phyloP scores from a whole-genome alignment of 2,329 filamentous ascomycete genomes.

The Trichoderma citrinoviride region DNA sequence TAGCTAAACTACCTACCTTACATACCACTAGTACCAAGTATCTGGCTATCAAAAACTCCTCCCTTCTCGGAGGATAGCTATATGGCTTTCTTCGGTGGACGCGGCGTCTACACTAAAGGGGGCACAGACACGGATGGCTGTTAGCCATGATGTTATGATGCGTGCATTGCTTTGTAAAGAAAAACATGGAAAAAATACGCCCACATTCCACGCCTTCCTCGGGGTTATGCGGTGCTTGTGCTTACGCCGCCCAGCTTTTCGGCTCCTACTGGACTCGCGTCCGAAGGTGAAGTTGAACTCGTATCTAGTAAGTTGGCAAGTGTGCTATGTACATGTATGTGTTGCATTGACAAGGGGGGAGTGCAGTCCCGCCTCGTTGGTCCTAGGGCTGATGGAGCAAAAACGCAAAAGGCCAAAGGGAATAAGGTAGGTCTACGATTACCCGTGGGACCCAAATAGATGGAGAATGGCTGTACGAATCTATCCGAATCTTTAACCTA shows the following conservation, averaged over 20 bases:
- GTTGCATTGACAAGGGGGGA: too few species aligned
- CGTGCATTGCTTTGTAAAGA: constrained; percentile 6
- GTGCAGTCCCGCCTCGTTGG: not conserved
- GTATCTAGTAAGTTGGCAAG: too few species aligned
- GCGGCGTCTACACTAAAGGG: not conserved
- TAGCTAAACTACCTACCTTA: not conserved
- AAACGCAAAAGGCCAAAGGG: too few species aligned
- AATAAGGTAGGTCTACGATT: too few species aligned
- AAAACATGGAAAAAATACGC: too few species aligned
- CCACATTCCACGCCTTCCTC: not conserved
- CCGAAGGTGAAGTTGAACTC: too few species aligned
- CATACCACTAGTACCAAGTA: not conserved
- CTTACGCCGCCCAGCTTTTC: not conserved
- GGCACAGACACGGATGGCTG: not conserved
- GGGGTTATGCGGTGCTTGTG: not conserved
- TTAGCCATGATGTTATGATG: not conserved
- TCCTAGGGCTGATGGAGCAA: not conserved
- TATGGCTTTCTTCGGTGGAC: too few species aligned
- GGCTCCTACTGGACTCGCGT: not conserved
- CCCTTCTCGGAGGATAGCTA: too few species aligned
- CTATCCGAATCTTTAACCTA: not conserved
- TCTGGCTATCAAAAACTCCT: too few species aligned
- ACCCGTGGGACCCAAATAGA: too few species aligned
- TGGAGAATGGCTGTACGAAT: constrained; percentile 5
- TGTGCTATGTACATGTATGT: too few species aligned